These are phyloP conservation scores for Colletotrichum melonis DNA, from an alignment of 2,329 filamentous ascomycete genomes.

Conservation along the genomic window DNA sequence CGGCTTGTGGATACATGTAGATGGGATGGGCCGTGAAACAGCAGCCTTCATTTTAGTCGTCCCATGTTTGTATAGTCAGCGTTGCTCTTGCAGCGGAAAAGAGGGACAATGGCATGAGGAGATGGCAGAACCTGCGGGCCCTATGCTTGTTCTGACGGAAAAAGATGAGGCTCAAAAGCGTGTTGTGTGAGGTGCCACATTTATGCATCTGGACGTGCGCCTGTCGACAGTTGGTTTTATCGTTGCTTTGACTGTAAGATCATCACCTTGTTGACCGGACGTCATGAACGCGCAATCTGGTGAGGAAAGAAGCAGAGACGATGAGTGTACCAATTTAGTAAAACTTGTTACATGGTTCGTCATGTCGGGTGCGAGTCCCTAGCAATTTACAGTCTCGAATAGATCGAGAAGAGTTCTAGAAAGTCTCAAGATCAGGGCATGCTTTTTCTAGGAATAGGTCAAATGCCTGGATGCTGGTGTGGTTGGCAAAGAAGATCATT, in stretches of 20 bases:
- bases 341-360: background rate
- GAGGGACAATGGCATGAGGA: background rate
- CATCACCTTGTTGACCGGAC: background rate
- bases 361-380: background rate
- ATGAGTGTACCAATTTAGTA: background rate
- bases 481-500: background rate
- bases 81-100: background rate
- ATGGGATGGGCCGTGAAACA: background rate
- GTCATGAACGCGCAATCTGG: background rate
- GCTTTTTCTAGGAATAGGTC: background rate
- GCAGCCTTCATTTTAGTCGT: background rate
- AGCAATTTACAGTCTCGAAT: background rate
- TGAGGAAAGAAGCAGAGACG: background rate
- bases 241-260: background rate
- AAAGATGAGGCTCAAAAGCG: background rate
- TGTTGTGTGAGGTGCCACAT: background rate
- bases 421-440: background rate
- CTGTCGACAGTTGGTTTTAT: background rate
- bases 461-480: background rate
- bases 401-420: background rate
- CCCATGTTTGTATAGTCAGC: background rate
- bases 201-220: background rate
- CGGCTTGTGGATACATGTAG: background rate
- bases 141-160: background rate
- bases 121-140: background rate